A percentile compares a stretch with the other conserved stretches of the same genome.
Evolutionary conservation across 2,329 filamentous ascomycete species (phyloP).

Genomic region (Phoma sp.): DNA sequence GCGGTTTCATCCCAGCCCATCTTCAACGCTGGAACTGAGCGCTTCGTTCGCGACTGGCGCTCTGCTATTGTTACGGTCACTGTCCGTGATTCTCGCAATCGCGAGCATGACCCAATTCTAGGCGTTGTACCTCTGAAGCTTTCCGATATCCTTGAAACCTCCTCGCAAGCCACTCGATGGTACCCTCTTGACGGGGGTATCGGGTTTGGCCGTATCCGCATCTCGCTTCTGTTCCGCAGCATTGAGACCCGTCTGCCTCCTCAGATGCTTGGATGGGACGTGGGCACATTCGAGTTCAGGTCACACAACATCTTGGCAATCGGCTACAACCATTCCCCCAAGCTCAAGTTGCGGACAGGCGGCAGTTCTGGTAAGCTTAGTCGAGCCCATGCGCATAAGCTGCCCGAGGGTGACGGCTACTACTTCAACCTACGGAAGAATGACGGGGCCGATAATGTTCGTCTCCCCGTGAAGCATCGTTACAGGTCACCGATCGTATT

Average conservation of each 20-base stretch:
- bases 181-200: constrained; percentile 96
- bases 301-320: constrained; percentile 71
- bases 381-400: constrained; percentile 65
- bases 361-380: constrained; percentile 77
- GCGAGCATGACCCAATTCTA: constrained; percentile 92
- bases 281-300: constrained; percentile 89
- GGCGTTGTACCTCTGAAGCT: constrained; percentile 89
- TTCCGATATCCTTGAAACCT: constrained; percentile 84
- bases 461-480: constrained; percentile 86
- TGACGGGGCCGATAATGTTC: constrained; percentile 62
- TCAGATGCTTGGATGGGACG: constrained; percentile 87
- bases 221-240: constrained; percentile 88
- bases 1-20: constrained; percentile 93
- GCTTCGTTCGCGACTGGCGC: constrained; percentile 92
- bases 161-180: constrained; percentile 87
- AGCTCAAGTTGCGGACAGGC: constrained; percentile 80
- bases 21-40: constrained; percentile 94
- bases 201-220: constrained; percentile 83
- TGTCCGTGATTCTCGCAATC: constrained; percentile 85
- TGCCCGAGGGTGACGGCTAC: constrained; percentile 64
- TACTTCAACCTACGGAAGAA: constrained; percentile 64
- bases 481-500: constrained; percentile 90
- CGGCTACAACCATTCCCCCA: constrained; percentile 66
- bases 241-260: constrained; percentile 87
- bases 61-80: constrained; percentile 85